Conservation (phyloP, 225 moss, liverwort and hornwort genomes). For the Asterella californica region DNA sequence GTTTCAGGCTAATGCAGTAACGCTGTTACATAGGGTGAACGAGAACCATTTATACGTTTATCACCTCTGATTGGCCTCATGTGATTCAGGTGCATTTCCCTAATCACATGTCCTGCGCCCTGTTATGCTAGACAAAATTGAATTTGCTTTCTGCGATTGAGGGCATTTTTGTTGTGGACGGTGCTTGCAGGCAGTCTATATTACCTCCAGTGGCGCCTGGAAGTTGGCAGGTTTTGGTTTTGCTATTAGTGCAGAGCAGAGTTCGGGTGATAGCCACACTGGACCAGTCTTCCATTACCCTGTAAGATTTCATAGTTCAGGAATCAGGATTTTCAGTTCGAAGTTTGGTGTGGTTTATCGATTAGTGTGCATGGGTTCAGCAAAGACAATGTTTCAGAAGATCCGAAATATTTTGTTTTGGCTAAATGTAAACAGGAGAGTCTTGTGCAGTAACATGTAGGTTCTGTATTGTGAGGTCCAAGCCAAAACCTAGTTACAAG, state of each 20-base stretch:
- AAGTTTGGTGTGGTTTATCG: background rate
- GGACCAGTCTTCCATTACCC: slow-evolving; percentile 86
- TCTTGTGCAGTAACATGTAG: background rate
- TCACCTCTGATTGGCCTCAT: too few species aligned
- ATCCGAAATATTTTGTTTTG: background rate
- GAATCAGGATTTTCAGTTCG: background rate
- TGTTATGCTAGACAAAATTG: too few species aligned
- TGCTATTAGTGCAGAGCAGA: slow-evolving; percentile 63
- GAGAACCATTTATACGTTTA: too few species aligned
- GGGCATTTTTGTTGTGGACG: background rate
- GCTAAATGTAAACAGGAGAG: background rate
- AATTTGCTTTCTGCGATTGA: background rate
- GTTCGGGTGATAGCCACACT: slow-evolving; percentile 50
- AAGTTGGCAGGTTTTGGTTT: slow-evolving; percentile 97
- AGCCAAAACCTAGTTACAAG: background rate
- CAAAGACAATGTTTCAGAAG: background rate
- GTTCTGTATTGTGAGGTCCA: background rate
- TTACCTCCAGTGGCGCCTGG: slow-evolving; percentile 94
- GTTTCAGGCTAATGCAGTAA: too few species aligned
- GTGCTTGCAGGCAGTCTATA: slow-evolving; percentile 85
- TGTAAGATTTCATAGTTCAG: slow-evolving; percentile 38
- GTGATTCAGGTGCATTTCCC: too few species aligned
- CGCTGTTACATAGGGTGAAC: too few species aligned
- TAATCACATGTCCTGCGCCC: too few species aligned
- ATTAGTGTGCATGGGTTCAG: background rate